Evolutionary conservation across 768 basidiomycete genomes (phyloP), one percentile per base, ranked within the genome.

Genomic region (Calocybe indica): DNA sequence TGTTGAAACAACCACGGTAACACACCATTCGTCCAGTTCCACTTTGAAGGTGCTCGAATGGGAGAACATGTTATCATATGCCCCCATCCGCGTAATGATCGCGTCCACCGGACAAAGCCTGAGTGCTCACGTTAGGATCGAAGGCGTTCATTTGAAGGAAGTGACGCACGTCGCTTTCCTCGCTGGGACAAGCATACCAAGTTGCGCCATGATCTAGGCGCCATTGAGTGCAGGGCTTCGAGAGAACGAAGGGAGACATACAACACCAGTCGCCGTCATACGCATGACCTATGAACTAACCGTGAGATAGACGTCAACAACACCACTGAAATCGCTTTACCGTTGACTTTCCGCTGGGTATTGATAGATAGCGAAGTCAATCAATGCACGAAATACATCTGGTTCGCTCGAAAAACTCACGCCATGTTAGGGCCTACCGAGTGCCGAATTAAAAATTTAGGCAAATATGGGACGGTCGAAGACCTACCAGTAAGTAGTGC

Each of bases 1-100:
- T 15, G 9, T 28, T 8, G 14, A 7, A 11, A 9, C 35, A 30
- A 15, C 43, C 29, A 36, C 34, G 33, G 14, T 29, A 10, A 53
- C 65, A 37, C 56, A 92, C 92, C 92, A 92, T 78, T 99, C 96
- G 62, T 98, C 96, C 48, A 99, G 72, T 62, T 99, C 96, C 14
- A 99, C 96, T 63, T 97, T 96, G 79, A 98, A 99, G 0, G 95
- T 97, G 65, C 91, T 92, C 1, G 92, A 80, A 55, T 91, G 84
- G 2, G 88, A 85, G 64, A 93, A 94, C 88, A 95, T 92, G 60
- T 93, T 93, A 59, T 98, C 95, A 61, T 97, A 96, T 2, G 96
- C 96, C 7, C 96, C 96, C 96, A 98, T 98, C 22, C 95, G 83
- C 2, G 96, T 97, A 49, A 92, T 78, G 53, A 99, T 96, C 9